These are phyloP conservation scores for Colletotrichum sp. DNA, from an alignment of 2,329 filamentous ascomycete genomes.

Conservation along the genomic window DNA sequence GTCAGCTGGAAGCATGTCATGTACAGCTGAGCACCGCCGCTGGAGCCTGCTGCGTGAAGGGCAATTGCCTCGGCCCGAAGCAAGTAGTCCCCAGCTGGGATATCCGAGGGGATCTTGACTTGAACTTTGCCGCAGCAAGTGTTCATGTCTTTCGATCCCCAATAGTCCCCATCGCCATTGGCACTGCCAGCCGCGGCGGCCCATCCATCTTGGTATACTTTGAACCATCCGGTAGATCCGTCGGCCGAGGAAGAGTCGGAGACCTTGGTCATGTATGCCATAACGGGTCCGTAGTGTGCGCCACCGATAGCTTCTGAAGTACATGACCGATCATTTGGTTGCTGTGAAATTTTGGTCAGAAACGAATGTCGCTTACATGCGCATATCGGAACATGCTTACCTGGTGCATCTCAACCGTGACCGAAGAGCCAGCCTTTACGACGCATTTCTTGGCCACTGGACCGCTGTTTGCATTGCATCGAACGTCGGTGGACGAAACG, in stretches of 20 bases:
- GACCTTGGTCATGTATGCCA: constrained; percentile 55
- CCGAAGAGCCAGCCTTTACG: constrained; percentile 42
- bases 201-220: constrained; percentile 51
- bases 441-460: constrained; percentile 46
- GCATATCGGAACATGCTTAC: constrained; percentile 21
- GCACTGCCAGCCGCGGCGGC: constrained; percentile 28
- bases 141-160: constrained; percentile 22
- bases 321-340: constrained; percentile 46
- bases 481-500: constrained; percentile 43
- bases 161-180: constrained; percentile 34
- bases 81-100: constrained; percentile 58
- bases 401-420: constrained; percentile 55
- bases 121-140: constrained; percentile 15
- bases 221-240: constrained; percentile 54
- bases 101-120: constrained; percentile 44
- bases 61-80: constrained; percentile 60
- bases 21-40: constrained; percentile 43
- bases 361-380: background rate
- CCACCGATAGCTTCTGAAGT: constrained; percentile 55
- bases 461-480: constrained; percentile 45
- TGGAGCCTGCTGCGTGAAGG: constrained; percentile 46
- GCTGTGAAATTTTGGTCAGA: constrained; percentile 27
- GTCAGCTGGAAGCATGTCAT: constrained; percentile 32
- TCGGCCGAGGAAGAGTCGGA: constrained; percentile 48
- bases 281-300: constrained; percentile 55